Evolutionary conservation across 23 red algal species (phyloP), one percentile per base, ranked within the genome.

Genomic region (Gracilaria gracilis): DNA sequence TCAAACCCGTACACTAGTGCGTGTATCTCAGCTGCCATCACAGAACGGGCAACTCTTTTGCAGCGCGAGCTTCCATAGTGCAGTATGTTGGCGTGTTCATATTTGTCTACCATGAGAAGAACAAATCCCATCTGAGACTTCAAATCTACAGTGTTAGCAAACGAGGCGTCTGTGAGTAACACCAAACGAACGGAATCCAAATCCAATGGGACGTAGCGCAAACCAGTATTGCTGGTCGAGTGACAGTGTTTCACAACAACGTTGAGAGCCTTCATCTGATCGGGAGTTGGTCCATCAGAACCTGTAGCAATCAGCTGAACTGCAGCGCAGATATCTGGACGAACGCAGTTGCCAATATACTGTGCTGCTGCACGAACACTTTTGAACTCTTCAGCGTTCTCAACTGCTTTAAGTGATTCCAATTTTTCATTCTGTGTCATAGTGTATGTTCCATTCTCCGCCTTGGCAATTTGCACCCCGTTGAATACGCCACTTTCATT

Each of bases 11-110:
- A 67, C 0, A 78, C 70, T 1, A 77, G 67, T 11, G 85, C 85
- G n/a, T 67, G 46, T 39, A 89, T 64, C 53, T 89, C 85, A 37
- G 85, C 73, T 1, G 67, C 85, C 85, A 89, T 79, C n/a, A 89
- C 85, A 8, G 70, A 79, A 57, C 85, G 33, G 20, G 85, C 21
- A 67, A 58, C 50, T 76, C 85, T 47, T 9, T 78, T 76, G n/a
- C 70, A 59, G 12, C 85, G 27, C 2, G 49, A 65, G n/a, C 47
- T 79, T 24, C 85, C 85, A 58, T 79, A 78, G 35, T 89, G 70
- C 5, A 79, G 15, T n/a, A 89, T 64, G 70, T 76, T 76, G 28
- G 70, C 67, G 23, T 61, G 17, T 19, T 24, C 19, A 11, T 57
- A 15, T 58, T 37, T 51, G 25, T 89, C 69, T 8, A 79, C 67